Evolutionary conservation across 2,329 filamentous ascomycete genomes (phyloP), one percentile per base, ranked within the genome.

Genomic region (Pyricularia grisea): DNA sequence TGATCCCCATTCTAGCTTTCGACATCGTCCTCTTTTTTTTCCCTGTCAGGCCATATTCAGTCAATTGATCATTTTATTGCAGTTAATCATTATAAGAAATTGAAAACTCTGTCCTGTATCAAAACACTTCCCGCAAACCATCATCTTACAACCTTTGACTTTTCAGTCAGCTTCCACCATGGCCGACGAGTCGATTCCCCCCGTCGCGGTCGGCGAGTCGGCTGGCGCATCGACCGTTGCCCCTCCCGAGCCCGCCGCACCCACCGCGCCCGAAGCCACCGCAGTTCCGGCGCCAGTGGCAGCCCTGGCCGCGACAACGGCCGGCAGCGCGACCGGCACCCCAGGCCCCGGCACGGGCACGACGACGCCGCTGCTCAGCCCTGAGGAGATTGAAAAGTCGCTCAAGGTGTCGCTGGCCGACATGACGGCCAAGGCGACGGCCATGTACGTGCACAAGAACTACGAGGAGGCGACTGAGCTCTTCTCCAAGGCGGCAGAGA

Each of bases 391-490:
- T 64, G 72, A 73, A 25, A 71, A 75, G 69, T 77, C 74, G 71
- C 77, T 79, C 67, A 88, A 84, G 77, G 87, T 90, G 70, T 89
- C 88, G 58, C 85, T 97, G 65, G 88, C 90, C 71, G 90, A 96
- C 76, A 85, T 97, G 72, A 90, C 88, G 75, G 90, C 91, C 71
- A 90, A 91, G 77, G 95, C 92, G 60, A 90, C 92, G 25, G 88
- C 93, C 23, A 88, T 97, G 74, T 98, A 97, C 81, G 90, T 90
- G 27, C 90, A 94, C 76, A 97, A 94, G 81, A 92, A 96, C 78
- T 97, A 93, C 79, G 87, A 91, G 68, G 89, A 90, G 66, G 93
- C 95, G 11, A 88, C 93, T 69, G 94, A 98, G 76, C 83, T 94
- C 72, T 98, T 94, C 81, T 94, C 93, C 63, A 88, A 90, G 75